A percentile compares a stretch with the other conserved stretches of the same genome.
phyloP scores from a whole-genome alignment of 2,329 filamentous ascomycete genomes.

The Hymenoscyphus repandus region DNA sequence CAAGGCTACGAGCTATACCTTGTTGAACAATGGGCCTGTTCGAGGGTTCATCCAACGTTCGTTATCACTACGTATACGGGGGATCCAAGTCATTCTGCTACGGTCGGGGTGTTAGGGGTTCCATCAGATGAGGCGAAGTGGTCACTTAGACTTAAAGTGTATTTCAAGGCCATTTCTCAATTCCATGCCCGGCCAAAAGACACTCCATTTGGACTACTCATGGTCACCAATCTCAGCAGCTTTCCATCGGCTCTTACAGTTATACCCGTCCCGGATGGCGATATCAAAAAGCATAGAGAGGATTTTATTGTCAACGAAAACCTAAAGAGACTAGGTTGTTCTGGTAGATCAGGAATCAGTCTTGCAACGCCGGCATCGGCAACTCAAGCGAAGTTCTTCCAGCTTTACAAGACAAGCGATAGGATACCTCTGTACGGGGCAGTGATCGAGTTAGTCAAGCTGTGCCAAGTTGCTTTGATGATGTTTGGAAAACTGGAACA shows the following conservation, averaged over 20 bases:
- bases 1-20: constrained; percentile 88
- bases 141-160: constrained; percentile 73
- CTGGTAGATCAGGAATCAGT: constrained; percentile 80
- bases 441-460: constrained; percentile 82
- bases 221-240: constrained; percentile 89
- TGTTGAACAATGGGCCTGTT: constrained; percentile 97
- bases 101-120: constrained; percentile 75
- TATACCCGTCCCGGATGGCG: constrained; percentile 83
- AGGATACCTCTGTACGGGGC: constrained; percentile 71
- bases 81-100: constrained; percentile 70
- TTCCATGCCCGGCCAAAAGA: constrained; percentile 81
- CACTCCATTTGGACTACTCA: constrained; percentile 75
- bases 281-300: constrained; percentile 72
- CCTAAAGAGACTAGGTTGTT: constrained; percentile 86
- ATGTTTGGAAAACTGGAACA: constrained; percentile 83
- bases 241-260: constrained; percentile 91
- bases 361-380: constrained; percentile 72
- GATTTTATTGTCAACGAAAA: constrained; percentile 93
- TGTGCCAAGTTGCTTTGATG: constrained; percentile 84
- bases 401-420: constrained; percentile 83
- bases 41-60: constrained; percentile 81
- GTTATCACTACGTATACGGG: constrained; percentile 92
- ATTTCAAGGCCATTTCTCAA: constrained; percentile 80
- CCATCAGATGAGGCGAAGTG: constrained; percentile 74
- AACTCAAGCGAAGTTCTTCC: constrained; percentile 85